A percentile compares a stretch with the other conserved stretches of the same genome.
Evolutionary conservation across 2,329 filamentous ascomycete species (phyloP).

Genomic region (Sporothrix euskadiensis): DNA sequence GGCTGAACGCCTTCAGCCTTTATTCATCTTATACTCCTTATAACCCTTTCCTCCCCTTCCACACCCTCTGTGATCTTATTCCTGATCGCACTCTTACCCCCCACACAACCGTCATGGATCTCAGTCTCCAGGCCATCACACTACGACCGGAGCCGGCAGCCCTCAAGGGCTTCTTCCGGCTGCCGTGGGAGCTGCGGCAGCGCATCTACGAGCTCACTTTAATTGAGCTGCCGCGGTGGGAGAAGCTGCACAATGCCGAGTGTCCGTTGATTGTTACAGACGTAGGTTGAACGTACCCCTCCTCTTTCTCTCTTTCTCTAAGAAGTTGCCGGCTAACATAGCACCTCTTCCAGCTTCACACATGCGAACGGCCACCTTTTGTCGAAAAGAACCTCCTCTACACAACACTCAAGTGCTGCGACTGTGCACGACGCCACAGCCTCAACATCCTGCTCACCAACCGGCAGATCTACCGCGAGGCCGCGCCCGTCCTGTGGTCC

Average conservation of each 20-base stretch:
- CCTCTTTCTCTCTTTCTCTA: background rate
- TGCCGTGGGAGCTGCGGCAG: slow-evolving; percentile 27
- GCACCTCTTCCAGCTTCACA: background rate
- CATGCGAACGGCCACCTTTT: slow-evolving; percentile 25
- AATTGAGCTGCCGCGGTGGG: slow-evolving; percentile 26
- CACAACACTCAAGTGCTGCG: background rate
- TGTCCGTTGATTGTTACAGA: slow-evolving; percentile 15
- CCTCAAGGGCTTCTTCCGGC: slow-evolving; percentile 21
- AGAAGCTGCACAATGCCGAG: background rate
- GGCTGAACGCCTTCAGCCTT: background rate
- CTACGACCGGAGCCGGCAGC: background rate
- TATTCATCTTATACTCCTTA: background rate
- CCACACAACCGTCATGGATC: background rate
- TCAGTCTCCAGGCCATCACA: background rate
- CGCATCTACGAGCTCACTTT: slow-evolving; percentile 28
- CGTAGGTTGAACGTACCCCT: background rate
- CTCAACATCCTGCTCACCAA: slow-evolving; percentile 27
- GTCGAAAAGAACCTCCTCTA: background rate
- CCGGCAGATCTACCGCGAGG: slow-evolving; percentile 31
- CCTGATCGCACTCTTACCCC: background rate
- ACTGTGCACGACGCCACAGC: slow-evolving; percentile 28
- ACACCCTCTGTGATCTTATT: background rate
- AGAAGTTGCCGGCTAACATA: background rate
- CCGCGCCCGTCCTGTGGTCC: slow-evolving; percentile 31
- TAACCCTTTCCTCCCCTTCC: background rate